phyloP scores from a whole-genome alignment of 805 yeast species.

The Ogataea siamensis region DNA sequence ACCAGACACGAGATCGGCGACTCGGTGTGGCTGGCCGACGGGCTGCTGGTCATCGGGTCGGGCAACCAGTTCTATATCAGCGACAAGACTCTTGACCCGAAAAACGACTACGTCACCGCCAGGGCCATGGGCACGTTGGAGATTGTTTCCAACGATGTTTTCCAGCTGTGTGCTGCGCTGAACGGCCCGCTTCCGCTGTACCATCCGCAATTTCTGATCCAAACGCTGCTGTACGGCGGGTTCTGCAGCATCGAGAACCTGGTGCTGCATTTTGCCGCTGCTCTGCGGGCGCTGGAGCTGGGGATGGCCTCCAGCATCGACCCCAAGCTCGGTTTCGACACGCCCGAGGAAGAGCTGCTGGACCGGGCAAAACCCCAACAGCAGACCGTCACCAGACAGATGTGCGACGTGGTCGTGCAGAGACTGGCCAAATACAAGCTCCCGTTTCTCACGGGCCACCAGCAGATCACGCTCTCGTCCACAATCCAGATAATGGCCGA shows the following conservation, averaged over 20 bases:
- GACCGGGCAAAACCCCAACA: constrained; percentile 25
- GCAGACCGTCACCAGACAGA: constrained; percentile 18
- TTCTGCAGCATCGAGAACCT: constrained; percentile 53
- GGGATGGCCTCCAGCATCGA: constrained; percentile 24
- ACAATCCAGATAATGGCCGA: constrained; percentile 63
- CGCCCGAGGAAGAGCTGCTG: constrained; percentile 24
- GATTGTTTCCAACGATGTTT: constrained; percentile 53
- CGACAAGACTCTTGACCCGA: constrained; percentile 61
- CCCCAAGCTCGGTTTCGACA: constrained; percentile 25
- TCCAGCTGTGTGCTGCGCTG: constrained; percentile 69
- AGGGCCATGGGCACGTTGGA: constrained; percentile 58
- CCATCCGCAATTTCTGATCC: constrained; percentile 86
- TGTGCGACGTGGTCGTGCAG: constrained; percentile 51
- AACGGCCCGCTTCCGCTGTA: constrained; percentile 89
- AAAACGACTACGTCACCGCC: constrained; percentile 47
- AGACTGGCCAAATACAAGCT: constrained; percentile 62
- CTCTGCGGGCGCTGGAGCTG: constrained; percentile 53
- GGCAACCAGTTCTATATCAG: constrained; percentile 88
- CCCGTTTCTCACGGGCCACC: constrained; percentile 86
- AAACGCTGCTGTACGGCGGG: constrained; percentile 64
- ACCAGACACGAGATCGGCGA: constrained; percentile 87
- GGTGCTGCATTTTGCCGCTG: constrained; percentile 50
- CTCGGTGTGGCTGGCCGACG: constrained; percentile 80
- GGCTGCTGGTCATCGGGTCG: constrained; percentile 75
- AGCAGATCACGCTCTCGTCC: constrained; percentile 77